Percentiles rank a stretch among this genome's conserved stretches.
These are phyloP conservation scores for Juncus effusus DNA, from an alignment of 176 grass and related monocot genomes.

Conservation along the genomic window DNA sequence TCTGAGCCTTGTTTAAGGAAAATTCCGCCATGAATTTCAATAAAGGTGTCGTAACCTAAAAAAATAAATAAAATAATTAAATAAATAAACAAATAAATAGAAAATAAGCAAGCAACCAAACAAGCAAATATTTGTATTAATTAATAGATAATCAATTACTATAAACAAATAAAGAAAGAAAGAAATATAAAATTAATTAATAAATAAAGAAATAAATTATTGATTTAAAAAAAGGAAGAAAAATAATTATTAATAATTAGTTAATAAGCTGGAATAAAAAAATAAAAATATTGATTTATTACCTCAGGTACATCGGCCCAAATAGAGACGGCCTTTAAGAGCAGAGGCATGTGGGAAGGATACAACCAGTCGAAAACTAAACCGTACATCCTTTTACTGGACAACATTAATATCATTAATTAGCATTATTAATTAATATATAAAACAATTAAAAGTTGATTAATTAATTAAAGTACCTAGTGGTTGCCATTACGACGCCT, in stretches of 20 bases:
- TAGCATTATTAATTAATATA: neutral
- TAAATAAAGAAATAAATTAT: conserved; percentile 8
- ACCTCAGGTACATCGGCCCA: conserved; percentile 85
- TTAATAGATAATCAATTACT: too few species aligned
- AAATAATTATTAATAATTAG: neutral
- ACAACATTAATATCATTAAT: conserved; percentile 32
- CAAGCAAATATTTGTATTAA: too few species aligned
- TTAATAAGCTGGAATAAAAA: too few species aligned
- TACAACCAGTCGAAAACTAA: conserved; percentile 98
- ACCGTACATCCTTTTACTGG: conserved; percentile 83
- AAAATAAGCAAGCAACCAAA: too few species aligned
- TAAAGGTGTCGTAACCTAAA: conserved; percentile 92
- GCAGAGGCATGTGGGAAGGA: conserved; percentile 76
- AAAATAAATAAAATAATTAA: conserved; percentile 13
- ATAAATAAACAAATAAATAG: neutral
- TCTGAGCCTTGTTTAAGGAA: conserved; percentile 94
- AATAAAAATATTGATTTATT: conserved; percentile 1
- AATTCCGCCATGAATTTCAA: conserved; percentile 95
- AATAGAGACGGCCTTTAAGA: conserved; percentile 81
- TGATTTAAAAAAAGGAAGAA: neutral
- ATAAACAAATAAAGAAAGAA: neutral
- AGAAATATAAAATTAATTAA: conserved; percentile 11
- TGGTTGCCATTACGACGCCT: conserved; percentile 94
- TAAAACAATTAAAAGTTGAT: neutral
- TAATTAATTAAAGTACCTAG: conserved; percentile 51